phyloP scores from a whole-genome alignment of 306 rosid species.

The Cucurbita argyrosperma region DNA sequence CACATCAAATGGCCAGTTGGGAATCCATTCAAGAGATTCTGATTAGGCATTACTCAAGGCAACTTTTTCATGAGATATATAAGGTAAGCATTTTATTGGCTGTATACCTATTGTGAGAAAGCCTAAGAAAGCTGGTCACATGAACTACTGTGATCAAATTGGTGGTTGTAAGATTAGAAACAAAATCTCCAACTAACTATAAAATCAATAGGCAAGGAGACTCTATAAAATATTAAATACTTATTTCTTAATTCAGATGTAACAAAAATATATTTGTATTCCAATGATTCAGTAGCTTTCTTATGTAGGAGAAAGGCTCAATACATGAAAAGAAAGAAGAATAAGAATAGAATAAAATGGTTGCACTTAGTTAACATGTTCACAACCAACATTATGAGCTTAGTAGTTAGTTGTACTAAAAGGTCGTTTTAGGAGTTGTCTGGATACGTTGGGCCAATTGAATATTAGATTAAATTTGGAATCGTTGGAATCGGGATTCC shows the following conservation, averaged over 20 bases:
- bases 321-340: no score
- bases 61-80: slow-evolving; percentile 83
- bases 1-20: slow-evolving; percentile 89
- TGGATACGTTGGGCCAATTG: background rate
- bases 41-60: slow-evolving; percentile 72
- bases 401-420: background rate
- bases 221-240: background rate
- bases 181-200: background rate
- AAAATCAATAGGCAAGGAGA: background rate
- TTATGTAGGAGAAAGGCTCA: no score
- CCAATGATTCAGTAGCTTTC: no score
- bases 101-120: background rate
- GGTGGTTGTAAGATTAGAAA: background rate
- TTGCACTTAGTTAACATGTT: background rate
- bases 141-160: background rate
- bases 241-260: background rate
- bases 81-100: slow-evolving; percentile 32
- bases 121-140: background rate
- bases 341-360: background rate
- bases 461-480: background rate
- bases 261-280: no score
- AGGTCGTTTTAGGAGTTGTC: background rate
- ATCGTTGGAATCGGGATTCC: background rate
- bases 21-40: slow-evolving; percentile 70
- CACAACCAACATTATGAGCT: background rate